Base-by-base conservation (phyloP, 2,329 filamentous ascomycete species). In the Aspergillus fijiensis region DNA sequence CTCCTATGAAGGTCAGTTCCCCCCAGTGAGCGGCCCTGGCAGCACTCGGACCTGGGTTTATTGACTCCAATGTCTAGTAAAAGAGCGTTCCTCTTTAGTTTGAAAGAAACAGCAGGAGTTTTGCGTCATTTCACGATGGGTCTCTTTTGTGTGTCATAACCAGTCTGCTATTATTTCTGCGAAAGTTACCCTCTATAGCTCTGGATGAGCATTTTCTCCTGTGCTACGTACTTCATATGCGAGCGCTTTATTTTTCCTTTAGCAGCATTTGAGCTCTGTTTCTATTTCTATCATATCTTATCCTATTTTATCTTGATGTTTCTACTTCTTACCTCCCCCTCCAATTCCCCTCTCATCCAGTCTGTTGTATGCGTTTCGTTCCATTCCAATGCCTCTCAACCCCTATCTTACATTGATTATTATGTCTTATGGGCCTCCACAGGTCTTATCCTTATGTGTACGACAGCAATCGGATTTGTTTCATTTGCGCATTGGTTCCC, bases 1-100 rank as follows among this genome's bases (percentile, higher is more conserved):
- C 85, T 72, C 86, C 86, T 61, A 86, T 88, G 84, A 88, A 88
- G 84, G 85, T 87, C 75, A 69, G 77, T 76, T 42, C 48, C 48
- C 59, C 60, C 35, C 16, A 29, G 10, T 23, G 9, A 16, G 27
- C 16, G 12, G 29, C 45, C 49, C 16, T 19, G 14, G 14, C 21
- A 19, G 25, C 33, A 48, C 25, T 47, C 62, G 65, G 67, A 64
- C 69, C 67, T 67, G 64, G 60, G 45, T 23, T 42, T 35, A 55
- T 47, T 55, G 31, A 19, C 31, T 31, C 10, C 14, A 39, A 53
- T 51, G 33, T 62, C 54, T 63, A 71, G 67, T 70, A 68, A 69
- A 76, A 74, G 70, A 75, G 72, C 71, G 70, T 74, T 69, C 70
- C 69, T 71, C 74, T 72, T 71, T 72, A 55, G 53, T 55, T 72